These are phyloP conservation scores for Arthrocladium fulminans DNA, from an alignment of 2,329 filamentous ascomycete genomes.

Conservation along the genomic window DNA sequence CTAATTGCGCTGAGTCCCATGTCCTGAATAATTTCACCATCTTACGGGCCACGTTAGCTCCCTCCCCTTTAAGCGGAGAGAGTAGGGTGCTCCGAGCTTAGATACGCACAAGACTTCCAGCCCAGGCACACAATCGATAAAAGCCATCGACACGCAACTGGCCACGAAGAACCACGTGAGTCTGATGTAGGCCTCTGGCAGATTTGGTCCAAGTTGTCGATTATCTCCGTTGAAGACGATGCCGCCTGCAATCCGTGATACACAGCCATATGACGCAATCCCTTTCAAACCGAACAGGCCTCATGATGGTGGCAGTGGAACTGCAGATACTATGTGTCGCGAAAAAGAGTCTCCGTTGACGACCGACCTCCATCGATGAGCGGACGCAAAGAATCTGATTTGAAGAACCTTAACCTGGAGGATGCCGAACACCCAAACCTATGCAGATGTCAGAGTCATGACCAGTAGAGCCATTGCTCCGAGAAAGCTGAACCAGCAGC, in stretches of 20 bases:
- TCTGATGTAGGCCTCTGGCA: constrained; percentile 44
- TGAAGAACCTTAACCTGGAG: constrained; percentile 43
- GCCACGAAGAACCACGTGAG: constrained; percentile 45
- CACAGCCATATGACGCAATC: constrained; percentile 44
- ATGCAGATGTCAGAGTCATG: constrained; percentile 42
- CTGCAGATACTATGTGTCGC: constrained; percentile 48
- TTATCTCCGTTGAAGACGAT: constrained; percentile 47
- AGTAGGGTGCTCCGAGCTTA: no score
- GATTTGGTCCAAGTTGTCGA: constrained; percentile 42
- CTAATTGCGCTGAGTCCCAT: constrained; percentile 45
- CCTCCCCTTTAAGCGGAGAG: no score
- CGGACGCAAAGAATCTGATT: constrained; percentile 45
- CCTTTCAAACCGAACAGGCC: constrained; percentile 44
- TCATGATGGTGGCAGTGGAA: constrained; percentile 42
- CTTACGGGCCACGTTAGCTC: no score
- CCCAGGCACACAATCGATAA: constrained; percentile 44
- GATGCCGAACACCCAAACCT: constrained; percentile 44
- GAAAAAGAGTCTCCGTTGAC: constrained; percentile 49
- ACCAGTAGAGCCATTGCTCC: constrained; percentile 46
- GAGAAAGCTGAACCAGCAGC: constrained; percentile 37
- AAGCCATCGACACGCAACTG: constrained; percentile 42
- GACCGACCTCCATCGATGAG: constrained; percentile 42
- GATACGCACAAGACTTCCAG: constrained; percentile 44
- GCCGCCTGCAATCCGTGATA: constrained; percentile 40
- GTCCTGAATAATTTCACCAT: constrained; percentile 42